Conservation (phyloP, 163 green algal species). For the Chlorella variabilis region DNA sequence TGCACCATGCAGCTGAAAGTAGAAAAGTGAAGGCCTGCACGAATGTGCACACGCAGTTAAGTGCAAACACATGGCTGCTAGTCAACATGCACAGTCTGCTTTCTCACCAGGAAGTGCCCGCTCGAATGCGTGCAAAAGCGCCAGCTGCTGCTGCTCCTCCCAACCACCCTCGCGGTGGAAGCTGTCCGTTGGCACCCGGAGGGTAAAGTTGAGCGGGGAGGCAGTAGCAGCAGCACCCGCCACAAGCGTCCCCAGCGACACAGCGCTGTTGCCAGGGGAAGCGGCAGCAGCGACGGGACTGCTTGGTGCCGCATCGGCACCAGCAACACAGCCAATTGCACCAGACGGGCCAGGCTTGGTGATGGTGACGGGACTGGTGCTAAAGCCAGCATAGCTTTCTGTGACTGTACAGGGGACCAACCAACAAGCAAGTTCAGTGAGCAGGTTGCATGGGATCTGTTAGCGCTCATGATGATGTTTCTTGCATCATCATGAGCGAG, state of each 20-base stretch:
- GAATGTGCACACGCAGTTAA: no score
- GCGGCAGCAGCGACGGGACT: background rate
- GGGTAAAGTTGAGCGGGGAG: constrained; percentile 18
- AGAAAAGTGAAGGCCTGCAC: background rate
- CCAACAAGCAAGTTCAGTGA: no score
- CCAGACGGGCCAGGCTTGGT: background rate
- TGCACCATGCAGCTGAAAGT: background rate
- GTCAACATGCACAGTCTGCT: background rate
- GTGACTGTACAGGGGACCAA: background rate
- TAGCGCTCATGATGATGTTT: no score
- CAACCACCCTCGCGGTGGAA: background rate
- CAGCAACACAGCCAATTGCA: background rate
- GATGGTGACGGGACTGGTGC: constrained; percentile 5
- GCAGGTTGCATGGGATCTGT: no score
- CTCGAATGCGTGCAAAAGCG: constrained; percentile 25
- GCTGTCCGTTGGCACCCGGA: background rate
- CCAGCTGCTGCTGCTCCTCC: constrained; percentile 19
- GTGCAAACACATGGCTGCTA: background rate
- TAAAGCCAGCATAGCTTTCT: constrained; percentile 16
- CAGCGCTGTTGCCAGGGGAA: background rate
- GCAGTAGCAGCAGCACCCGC: background rate
- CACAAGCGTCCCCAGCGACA: background rate
- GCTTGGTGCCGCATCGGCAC: background rate
- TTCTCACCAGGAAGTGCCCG: constrained; percentile 6
- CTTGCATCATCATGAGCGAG: no score